Evolutionary conservation across 169 alveolate species (phyloP).

Genomic region (Plasmodium cynomolgi): DNA sequence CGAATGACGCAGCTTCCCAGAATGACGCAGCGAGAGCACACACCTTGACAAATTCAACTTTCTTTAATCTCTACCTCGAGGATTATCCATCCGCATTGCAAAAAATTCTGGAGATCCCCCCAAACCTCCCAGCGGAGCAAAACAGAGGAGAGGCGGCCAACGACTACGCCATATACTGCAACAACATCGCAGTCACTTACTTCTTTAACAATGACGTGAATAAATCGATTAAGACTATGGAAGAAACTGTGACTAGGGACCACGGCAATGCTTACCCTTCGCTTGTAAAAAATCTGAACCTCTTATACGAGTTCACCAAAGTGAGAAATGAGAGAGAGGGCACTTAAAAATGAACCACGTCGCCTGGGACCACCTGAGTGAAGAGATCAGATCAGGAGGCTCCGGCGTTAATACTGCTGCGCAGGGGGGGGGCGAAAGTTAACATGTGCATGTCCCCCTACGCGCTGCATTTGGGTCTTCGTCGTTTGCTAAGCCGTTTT

Average conservation of each 20-base stretch:
- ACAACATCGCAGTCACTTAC: constrained; percentile 54
- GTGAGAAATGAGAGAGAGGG: constrained; percentile 37
- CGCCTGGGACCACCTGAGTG: background rate
- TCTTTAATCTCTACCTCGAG: constrained; percentile 30
- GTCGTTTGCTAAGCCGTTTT: no score
- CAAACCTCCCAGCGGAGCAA: background rate
- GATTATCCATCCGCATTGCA: constrained; percentile 35
- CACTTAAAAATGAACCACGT: background rate
- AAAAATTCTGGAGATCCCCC: background rate
- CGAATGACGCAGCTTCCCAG: background rate
- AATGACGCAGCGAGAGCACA: background rate
- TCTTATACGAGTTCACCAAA: constrained; percentile 42
- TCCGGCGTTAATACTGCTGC: constrained; percentile 4
- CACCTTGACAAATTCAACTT: background rate
- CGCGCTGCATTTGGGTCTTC: background rate
- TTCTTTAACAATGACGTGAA: constrained; percentile 41
- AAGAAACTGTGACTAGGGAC: constrained; percentile 8
- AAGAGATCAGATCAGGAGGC: constrained; percentile 53
- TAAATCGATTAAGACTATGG: constrained; percentile 20
- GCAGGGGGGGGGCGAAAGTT: background rate
- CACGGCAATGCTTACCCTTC: constrained; percentile 40
- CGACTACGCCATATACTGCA: constrained; percentile 32
- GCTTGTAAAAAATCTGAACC: constrained; percentile 23
- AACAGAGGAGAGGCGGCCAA: background rate
- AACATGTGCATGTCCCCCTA: background rate